Evolutionary conservation across 805 yeast species (phyloP).

Genomic region (Myxozyma udenii): DNA sequence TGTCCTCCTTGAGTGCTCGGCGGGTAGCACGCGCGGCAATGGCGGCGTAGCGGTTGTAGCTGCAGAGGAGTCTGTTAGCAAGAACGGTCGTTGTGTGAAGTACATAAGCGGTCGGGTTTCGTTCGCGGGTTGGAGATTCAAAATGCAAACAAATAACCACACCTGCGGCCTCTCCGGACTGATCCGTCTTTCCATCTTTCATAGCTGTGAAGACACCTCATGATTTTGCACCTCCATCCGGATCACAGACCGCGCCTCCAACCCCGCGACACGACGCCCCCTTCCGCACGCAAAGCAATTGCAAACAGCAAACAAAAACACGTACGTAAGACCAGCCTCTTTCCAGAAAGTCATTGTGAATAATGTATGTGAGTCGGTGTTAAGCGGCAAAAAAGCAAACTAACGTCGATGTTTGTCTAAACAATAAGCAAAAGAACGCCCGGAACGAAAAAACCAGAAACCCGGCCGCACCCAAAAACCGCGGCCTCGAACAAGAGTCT

Average conservation of each 20-base stretch:
- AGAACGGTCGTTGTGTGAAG: no score
- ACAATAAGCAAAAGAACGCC: no score
- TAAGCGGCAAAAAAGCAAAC: neutral
- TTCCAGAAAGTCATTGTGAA: constrained; percentile 40
- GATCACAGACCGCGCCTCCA: no score
- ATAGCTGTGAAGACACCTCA: no score
- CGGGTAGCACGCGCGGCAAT: constrained; percentile 88
- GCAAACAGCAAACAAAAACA: constrained; percentile 5
- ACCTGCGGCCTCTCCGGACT: constrained; percentile 48
- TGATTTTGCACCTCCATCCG: no score
- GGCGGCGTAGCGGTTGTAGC: constrained; percentile 84
- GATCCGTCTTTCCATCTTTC: neutral
- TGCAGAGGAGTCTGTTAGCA: constrained; percentile 27
- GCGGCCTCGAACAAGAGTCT: no score
- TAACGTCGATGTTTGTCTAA: no score
- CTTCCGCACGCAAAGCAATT: constrained; percentile 1
- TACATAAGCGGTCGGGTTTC: no score
- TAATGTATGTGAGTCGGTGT: neutral
- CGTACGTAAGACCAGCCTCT: constrained; percentile 39
- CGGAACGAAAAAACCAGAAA: no score
- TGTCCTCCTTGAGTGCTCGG: constrained; percentile 81
- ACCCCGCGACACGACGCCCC: constrained; percentile 2
- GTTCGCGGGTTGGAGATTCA: no score
- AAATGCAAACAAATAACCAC: constrained; percentile 21
- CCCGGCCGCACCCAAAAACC: no score